Conservation (phyloP, 2,329 filamentous ascomycete species). For the Venturia oleaginea region DNA sequence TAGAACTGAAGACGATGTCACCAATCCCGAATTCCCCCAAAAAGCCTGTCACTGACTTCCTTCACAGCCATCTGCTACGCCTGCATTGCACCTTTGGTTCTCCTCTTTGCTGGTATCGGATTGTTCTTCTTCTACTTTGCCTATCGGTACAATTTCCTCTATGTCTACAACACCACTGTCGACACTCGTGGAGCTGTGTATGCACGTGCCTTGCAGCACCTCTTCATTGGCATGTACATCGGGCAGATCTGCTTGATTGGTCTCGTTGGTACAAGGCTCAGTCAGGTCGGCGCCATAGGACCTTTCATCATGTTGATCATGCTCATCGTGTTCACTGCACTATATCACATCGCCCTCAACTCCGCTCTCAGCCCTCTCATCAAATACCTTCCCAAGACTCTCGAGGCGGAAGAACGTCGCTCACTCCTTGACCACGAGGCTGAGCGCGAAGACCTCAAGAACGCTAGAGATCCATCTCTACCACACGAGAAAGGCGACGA, state of each 20-base stretch:
- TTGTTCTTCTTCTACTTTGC: slow-evolving; percentile 37
- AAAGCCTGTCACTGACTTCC: neutral
- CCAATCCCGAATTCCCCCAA: neutral
- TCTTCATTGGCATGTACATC: slow-evolving; percentile 39
- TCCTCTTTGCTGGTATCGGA: slow-evolving; percentile 37
- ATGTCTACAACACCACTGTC: slow-evolving; percentile 37
- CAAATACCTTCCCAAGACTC: slow-evolving; percentile 18
- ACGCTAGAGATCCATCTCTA: neutral
- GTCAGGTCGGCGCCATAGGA: slow-evolving; percentile 26
- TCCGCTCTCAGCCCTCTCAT: slow-evolving; percentile 22
- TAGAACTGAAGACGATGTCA: no score
- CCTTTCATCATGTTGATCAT: slow-evolving; percentile 36
- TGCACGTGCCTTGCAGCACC: slow-evolving; percentile 37
- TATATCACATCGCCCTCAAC: slow-evolving; percentile 32
- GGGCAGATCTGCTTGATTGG: slow-evolving; percentile 40
- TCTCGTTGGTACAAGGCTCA: slow-evolving; percentile 31
- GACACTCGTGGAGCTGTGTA: slow-evolving; percentile 41
- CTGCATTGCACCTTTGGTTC: slow-evolving; percentile 39
- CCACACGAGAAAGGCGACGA: slow-evolving; percentile 5
- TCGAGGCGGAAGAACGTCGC: slow-evolving; percentile 14
- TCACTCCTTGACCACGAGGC: slow-evolving; percentile 5
- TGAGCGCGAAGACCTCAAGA: neutral
- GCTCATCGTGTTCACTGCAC: slow-evolving; percentile 30
- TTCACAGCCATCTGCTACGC: slow-evolving; percentile 35
- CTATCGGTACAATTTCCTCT: slow-evolving; percentile 42